These are phyloP conservation scores for Aspergillus novoparasiticus DNA, from an alignment of 2,329 filamentous ascomycete genomes.

Conservation along the genomic window DNA sequence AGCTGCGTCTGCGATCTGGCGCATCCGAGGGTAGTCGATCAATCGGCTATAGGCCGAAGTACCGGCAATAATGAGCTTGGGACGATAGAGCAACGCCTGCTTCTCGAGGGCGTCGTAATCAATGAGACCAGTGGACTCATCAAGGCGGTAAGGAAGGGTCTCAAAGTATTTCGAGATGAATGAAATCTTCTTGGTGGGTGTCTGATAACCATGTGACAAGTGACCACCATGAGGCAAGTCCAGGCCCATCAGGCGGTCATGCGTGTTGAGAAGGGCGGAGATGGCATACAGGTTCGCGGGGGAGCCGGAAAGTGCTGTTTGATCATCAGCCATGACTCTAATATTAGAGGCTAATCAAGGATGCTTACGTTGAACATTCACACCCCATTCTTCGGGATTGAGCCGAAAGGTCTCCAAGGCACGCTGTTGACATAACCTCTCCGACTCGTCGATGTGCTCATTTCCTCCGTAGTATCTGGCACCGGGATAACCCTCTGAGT, in stretches of 20 bases:
- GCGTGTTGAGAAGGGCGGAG: slow-evolving; percentile 91
- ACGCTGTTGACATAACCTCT: slow-evolving; percentile 85
- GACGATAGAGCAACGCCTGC: slow-evolving; percentile 87
- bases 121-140: slow-evolving; percentile 79
- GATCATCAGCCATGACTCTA: slow-evolving; percentile 7
- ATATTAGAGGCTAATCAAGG: neutral
- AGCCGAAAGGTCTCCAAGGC: slow-evolving; percentile 86
- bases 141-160: slow-evolving; percentile 92
- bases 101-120: slow-evolving; percentile 94
- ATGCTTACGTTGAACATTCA: slow-evolving; percentile 83
- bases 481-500: slow-evolving; percentile 96
- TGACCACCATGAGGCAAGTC: slow-evolving; percentile 94
- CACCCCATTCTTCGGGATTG: slow-evolving; percentile 86
- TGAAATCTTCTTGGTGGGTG: slow-evolving; percentile 92
- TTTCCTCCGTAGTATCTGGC: slow-evolving; percentile 97
- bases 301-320: slow-evolving; percentile 73
- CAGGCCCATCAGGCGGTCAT: slow-evolving; percentile 95
- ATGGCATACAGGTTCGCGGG: slow-evolving; percentile 82
- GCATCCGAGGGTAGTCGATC: slow-evolving; percentile 96
- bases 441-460: slow-evolving; percentile 90
- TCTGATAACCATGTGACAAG: slow-evolving; percentile 97
- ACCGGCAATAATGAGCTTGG: slow-evolving; percentile 93
- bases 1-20: slow-evolving; percentile 89
- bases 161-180: slow-evolving; percentile 99
- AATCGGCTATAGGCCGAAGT: slow-evolving; percentile 98